Conservation (phyloP, 2,329 filamentous ascomycete species). For the Monilinia fructicola region DNA sequence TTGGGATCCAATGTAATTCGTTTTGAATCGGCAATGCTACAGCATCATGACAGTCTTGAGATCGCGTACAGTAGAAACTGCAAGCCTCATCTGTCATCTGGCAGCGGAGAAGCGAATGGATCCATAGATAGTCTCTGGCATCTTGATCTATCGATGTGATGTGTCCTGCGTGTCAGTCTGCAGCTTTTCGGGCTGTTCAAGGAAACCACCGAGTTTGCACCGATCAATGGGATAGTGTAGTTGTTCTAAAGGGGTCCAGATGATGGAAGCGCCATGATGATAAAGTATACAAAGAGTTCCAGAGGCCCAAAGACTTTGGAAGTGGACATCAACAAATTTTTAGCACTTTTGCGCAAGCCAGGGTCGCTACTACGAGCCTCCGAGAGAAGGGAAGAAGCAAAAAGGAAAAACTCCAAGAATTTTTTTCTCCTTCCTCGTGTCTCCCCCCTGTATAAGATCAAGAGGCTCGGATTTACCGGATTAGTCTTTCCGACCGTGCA, state of each 20-base stretch:
- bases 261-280: slow-evolving; percentile 6
- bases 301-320: slow-evolving; percentile 15
- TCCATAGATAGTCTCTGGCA: neutral
- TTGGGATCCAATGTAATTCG: neutral
- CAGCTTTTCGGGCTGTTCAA: neutral
- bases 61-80: neutral
- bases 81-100: slow-evolving; percentile 14
- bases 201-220: slow-evolving; percentile 15
- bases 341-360: neutral
- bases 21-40: neutral
- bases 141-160: slow-evolving; percentile 12
- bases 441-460: neutral
- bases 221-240: slow-evolving; percentile 5
- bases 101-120: slow-evolving; percentile 2
- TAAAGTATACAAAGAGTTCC: slow-evolving; percentile 2
- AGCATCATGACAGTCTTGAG: neutral
- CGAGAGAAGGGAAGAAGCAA: neutral
- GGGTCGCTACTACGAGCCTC: no score
- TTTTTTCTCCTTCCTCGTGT: neutral
- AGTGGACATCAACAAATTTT: slow-evolving; percentile 15
- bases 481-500: slow-evolving; percentile 15
- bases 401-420: neutral
- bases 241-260: slow-evolving; percentile 20
- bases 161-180: slow-evolving; percentile 18
- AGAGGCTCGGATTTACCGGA: slow-evolving; percentile 21